Evolutionary conservation across 1,284 basidiomycete genomes (phyloP), one percentile per base, ranked within the genome.

Genomic region (Amylostereum areolatum): DNA sequence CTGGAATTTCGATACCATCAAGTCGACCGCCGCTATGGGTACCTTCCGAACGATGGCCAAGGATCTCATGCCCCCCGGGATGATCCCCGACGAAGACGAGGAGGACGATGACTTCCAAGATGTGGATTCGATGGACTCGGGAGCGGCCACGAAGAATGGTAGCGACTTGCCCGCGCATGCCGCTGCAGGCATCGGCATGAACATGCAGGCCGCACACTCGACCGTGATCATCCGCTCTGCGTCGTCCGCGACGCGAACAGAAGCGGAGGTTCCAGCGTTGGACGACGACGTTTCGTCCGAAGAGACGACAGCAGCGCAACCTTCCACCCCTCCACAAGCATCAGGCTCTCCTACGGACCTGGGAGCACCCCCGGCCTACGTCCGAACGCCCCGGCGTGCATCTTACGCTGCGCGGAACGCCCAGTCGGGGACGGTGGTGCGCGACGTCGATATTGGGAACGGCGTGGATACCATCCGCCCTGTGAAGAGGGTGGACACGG

Each of bases 1-100:
- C 55, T 97, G 94, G 95, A 92, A 92, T 65, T 99, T 97, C 66
- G 93, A 97, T 57, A 97, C 92, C 1, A 74, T 96, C 57, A 84
- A 80, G 55, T 80, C 84, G 32, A 75, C 81, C 9, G 78, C 83
- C 28, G 81, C 80, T 12, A 83, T 89, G 81, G 86, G 85, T 44
- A 83, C 85, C 2, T 80, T 83, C 62, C 78, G 77, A 50, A 83
- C 75, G 53, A 81, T 83, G 72, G 74, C 80, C 5, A 80, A 75
- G 57, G 85, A 86, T 57, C 66, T 86, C 8, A 72, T 78, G 64
- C 76, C 75, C n/a, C 67, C 71, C 12, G 81, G 74, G 32, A 79
- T 79, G 72, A 73, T 75, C 25, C 67, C 69, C 10, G 73, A 75
- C 46, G 67, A 79, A 45, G 70, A 70, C 12, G 66, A 69, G 40